Evolutionary conservation across 2,329 filamentous ascomycete genomes (phyloP).

Genomic region (Fusarium sp.): DNA sequence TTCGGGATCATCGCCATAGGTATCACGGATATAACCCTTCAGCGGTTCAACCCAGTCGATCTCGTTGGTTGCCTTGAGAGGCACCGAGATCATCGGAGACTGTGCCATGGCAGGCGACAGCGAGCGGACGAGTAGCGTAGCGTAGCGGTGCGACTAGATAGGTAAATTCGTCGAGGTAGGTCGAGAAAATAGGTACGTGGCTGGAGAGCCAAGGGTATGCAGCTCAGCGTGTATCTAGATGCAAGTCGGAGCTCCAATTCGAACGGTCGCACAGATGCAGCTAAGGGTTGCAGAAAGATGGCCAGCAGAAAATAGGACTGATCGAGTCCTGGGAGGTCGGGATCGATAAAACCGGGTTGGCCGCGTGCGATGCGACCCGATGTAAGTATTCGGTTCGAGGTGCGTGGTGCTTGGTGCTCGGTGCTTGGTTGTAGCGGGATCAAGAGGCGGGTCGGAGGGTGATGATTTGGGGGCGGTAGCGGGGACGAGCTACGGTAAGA

Average conservation of each 20-base stretch:
- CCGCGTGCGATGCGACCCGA: constrained; percentile 52
- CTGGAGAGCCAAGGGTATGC: constrained; percentile 38
- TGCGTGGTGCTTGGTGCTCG: constrained; percentile 42
- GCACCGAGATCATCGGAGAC: constrained; percentile 94
- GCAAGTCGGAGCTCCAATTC: constrained; percentile 22
- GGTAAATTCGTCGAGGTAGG: constrained; percentile 30
- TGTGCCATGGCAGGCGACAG: constrained; percentile 72
- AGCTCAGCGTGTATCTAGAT: constrained; percentile 28
- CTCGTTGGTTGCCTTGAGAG: constrained; percentile 94
- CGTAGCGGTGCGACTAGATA: constrained; percentile 10
- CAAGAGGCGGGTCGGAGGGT: constrained; percentile 38
- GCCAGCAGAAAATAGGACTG: constrained; percentile 13
- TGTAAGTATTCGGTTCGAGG: constrained; percentile 35
- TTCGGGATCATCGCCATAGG: constrained; percentile 96
- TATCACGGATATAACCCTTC: constrained; percentile 92
- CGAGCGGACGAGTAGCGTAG: constrained; percentile 9
- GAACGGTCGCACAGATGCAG: constrained; percentile 35
- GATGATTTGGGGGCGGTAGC: constrained; percentile 44
- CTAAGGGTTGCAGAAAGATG: constrained; percentile 27
- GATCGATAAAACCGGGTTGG: constrained; percentile 38
- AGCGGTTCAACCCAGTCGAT: constrained; percentile 97
- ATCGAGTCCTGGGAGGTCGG: constrained; percentile 29
- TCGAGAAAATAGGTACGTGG: constrained; percentile 23
- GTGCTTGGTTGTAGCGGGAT: constrained; percentile 36
- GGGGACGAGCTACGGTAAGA: constrained; percentile 10